A percentile compares a stretch with the other conserved stretches of the same genome.
phyloP scores from a whole-genome alignment of 2,329 filamentous ascomycete genomes.

The Penicillium crustosum region DNA sequence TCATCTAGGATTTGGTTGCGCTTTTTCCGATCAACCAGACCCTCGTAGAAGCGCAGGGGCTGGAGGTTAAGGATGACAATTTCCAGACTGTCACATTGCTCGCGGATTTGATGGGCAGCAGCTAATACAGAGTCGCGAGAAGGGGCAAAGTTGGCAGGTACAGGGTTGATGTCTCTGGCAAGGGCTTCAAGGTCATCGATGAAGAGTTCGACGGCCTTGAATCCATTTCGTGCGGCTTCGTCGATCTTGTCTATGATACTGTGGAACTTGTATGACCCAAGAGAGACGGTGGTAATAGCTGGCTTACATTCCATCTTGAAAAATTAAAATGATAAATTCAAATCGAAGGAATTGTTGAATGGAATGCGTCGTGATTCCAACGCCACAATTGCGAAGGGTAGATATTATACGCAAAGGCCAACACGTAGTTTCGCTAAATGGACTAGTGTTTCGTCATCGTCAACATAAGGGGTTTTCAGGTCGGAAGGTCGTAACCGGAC shows the following conservation, averaged over 20 bases:
- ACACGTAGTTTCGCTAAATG: background rate
- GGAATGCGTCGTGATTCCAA: background rate
- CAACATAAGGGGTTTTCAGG: background rate
- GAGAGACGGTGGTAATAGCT: background rate
- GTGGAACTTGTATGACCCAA: background rate
- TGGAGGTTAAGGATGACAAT: background rate
- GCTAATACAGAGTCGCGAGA: background rate
- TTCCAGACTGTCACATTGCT: background rate
- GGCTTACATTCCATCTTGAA: background rate
- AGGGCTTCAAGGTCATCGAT: background rate
- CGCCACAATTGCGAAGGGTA: background rate
- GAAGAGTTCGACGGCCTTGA: background rate
- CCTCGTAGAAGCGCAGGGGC: background rate
- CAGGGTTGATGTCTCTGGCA: background rate
- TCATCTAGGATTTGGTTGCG: background rate
- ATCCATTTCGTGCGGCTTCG: background rate
- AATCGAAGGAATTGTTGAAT: background rate
- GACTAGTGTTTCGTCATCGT: background rate
- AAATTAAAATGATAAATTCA: background rate
- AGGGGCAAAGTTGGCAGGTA: background rate
- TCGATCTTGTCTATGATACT: background rate
- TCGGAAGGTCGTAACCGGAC: background rate
- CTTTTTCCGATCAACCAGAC: background rate
- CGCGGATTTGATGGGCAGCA: background rate
- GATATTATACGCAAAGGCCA: background rate